Evolutionary conservation across 257 asterid genomes (phyloP).

Genomic region (Ehretia macrophylla): DNA sequence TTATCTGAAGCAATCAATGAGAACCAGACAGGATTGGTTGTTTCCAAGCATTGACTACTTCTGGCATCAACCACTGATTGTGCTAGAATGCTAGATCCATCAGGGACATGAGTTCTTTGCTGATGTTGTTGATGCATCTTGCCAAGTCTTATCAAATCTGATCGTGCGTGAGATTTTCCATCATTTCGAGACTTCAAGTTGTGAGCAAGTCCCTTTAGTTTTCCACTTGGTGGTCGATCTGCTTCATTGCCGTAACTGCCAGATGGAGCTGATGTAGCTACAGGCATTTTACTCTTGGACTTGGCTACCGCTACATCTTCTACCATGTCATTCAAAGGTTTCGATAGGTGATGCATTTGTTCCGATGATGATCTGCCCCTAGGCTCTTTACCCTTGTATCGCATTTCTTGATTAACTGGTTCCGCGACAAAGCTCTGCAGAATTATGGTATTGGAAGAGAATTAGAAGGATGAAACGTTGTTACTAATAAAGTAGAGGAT

Average conservation of each 20-base stretch:
- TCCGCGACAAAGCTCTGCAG: background rate
- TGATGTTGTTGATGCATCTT: background rate
- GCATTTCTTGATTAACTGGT: background rate
- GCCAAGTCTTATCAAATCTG: background rate
- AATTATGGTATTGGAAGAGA: background rate
- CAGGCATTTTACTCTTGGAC: background rate
- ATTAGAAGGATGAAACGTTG: background rate
- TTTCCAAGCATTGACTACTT: background rate
- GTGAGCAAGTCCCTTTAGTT: background rate
- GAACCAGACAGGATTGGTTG: constrained; percentile 18
- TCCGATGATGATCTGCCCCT: background rate
- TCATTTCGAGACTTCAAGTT: background rate
- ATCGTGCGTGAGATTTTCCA: background rate
- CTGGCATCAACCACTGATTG: constrained; percentile 1
- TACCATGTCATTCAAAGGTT: constrained; percentile 6
- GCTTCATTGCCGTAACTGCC: background rate
- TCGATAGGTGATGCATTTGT: constrained; percentile 3
- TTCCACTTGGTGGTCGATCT: background rate
- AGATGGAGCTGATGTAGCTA: background rate
- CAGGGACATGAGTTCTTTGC: constrained; percentile 4
- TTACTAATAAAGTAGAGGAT: background rate
- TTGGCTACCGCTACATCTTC: background rate
- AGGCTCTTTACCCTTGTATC: background rate
- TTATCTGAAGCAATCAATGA: constrained; percentile 20
- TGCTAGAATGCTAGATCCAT: constrained; percentile 15